phyloP scores from a whole-genome alignment of 208 protist species.

The Trypanosoma avium region DNA sequence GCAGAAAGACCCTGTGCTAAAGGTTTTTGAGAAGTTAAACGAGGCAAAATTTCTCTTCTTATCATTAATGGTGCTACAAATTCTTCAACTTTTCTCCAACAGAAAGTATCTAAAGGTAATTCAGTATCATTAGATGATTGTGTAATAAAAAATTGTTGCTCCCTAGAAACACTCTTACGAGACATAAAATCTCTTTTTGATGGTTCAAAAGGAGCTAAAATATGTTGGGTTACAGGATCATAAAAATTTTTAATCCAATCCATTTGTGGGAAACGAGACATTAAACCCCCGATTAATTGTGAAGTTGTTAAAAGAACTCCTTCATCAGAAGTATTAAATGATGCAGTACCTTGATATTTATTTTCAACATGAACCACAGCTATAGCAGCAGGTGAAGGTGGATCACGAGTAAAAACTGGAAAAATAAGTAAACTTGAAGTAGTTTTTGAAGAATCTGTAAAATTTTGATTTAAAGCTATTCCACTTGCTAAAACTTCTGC shows the following conservation, averaged over 20 bases:
- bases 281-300: slow-evolving; percentile 68
- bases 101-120: slow-evolving; percentile 2
- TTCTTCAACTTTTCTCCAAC: slow-evolving; percentile 35
- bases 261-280: slow-evolving; percentile 71
- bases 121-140: slow-evolving; percentile 5
- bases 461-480: slow-evolving; percentile 77
- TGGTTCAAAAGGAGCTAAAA: slow-evolving; percentile 72
- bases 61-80: slow-evolving; percentile 47
- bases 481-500: slow-evolving; percentile 82
- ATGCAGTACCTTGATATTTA: slow-evolving; percentile 40
- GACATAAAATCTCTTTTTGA: slow-evolving; percentile 25
- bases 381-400: slow-evolving; percentile 25
- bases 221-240: slow-evolving; percentile 85
- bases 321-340: slow-evolving; percentile 71
- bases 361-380: slow-evolving; percentile 78
- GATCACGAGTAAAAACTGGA: slow-evolving; percentile 50
- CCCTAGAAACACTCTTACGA: neutral
- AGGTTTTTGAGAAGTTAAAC: slow-evolving; percentile 30
- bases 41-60: slow-evolving; percentile 46
- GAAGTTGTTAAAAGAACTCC: slow-evolving; percentile 54
- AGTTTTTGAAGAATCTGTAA: slow-evolving; percentile 35
- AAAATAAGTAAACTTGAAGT: slow-evolving; percentile 66
- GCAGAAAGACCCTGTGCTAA: slow-evolving; percentile 39
- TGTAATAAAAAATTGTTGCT: slow-evolving; percentile 7
- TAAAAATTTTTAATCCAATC: slow-evolving; percentile 79